Evolutionary conservation across 805 yeast species (phyloP), one percentile per base, ranked within the genome.

Genomic region (Candida patagonica): DNA sequence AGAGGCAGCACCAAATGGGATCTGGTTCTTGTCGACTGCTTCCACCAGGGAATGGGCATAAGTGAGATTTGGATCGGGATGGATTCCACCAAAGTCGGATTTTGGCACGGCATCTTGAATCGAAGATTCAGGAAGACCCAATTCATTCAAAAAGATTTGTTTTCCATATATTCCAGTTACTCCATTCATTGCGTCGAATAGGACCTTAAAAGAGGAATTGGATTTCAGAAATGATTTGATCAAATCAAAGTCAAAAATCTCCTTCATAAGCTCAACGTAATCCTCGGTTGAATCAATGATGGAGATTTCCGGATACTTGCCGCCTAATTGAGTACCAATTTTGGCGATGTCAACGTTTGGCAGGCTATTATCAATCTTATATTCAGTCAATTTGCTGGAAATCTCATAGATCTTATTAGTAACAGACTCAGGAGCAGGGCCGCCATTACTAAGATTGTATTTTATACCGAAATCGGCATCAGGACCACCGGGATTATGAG

Each of bases 401-500:
- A 66, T 70, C 43, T 77, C 88, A 66, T 65, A 92, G 56, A 89
- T 92, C 60, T 78, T 75, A 65, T 89, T 74, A 9, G 98, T 89
- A 44, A 92, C 94, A 12, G 81, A 65, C 61, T 89, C 98, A 9
- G 98, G 98, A 8, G 97, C 97, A 30, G 98, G 98, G 2, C 96
- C 98, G 50, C 98, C 98, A 57, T 89, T 89, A 48, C 83, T 74
- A 60, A 92, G 68, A 62, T 89, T 92, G 68, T 92, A 92, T 67
- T 89, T 89, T 68, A 89, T 89, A 41, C 98, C 98, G 58, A 87
- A 71, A 59, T 89, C 98, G 48, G 83, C 78, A 21, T 71, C 65
- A 42, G 95, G 95, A 6, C 97, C 96, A 59, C 98, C 98, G 13
- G 98, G 98, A 63, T 89, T 89, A 63, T 89, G 98, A 19, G 94